Evolutionary conservation across 106 monocot genomes (phyloP).

Genomic region (Triglochin maritima): DNA sequence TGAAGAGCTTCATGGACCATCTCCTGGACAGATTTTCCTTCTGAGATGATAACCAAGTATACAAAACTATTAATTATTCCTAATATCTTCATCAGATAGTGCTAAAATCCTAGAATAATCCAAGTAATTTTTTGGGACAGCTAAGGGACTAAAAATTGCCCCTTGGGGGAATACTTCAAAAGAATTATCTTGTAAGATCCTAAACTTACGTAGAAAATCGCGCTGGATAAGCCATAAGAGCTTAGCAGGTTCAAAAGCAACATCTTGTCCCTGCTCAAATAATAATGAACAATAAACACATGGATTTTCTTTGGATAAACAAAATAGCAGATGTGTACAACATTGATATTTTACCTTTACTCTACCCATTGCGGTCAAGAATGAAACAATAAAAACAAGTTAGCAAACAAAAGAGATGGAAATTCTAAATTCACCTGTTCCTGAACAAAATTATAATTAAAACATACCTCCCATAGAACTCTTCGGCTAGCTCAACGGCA

Average conservation of each 20-base stretch:
- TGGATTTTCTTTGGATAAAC: no score
- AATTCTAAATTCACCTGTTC: neutral
- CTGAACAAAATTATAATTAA: neutral
- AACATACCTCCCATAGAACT: constrained; percentile 92
- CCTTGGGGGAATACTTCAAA: no score
- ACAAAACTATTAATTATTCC: neutral
- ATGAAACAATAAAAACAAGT: neutral
- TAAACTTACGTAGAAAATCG: constrained; percentile 93
- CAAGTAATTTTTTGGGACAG: no score
- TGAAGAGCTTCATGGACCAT: constrained; percentile 96
- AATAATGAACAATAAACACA: neutral
- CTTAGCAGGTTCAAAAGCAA: constrained; percentile 97
- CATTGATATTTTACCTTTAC: constrained; percentile 4
- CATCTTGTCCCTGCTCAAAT: constrained; percentile 77
- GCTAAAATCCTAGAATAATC: neutral
- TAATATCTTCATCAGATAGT: neutral
- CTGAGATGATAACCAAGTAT: constrained; percentile 3
- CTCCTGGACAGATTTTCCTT: constrained; percentile 24
- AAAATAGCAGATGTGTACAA: no score
- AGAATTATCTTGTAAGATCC: no score
- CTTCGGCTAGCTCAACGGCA: constrained; percentile 99
- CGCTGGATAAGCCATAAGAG: constrained; percentile 99
- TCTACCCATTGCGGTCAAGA: neutral
- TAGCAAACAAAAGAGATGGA: neutral
- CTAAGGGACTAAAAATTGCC: no score